These are phyloP conservation scores for Avena eriantha DNA, from an alignment of 176 grass and related monocot species.

Conservation along the genomic window DNA sequence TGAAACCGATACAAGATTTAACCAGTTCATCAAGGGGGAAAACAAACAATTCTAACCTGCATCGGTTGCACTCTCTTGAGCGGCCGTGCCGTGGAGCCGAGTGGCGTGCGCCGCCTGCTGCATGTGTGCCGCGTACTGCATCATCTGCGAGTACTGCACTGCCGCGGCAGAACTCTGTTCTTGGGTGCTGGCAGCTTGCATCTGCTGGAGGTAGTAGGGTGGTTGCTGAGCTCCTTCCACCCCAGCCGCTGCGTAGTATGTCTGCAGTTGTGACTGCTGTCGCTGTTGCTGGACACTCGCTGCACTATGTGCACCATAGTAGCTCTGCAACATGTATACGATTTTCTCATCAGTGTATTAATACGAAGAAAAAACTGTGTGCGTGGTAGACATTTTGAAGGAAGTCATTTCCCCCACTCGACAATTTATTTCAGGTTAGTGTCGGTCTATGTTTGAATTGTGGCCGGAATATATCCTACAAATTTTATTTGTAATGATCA, in stretches of 20 bases:
- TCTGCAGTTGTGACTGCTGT: neutral
- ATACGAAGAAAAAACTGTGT: too few relatives aligned
- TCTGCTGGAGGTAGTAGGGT: neutral
- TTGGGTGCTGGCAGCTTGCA: neutral
- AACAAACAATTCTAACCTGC: neutral
- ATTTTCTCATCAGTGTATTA: neutral
- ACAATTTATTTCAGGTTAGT: neutral
- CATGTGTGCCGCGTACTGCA: conserved; percentile 3
- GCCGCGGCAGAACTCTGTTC: neutral
- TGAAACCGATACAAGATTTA: neutral
- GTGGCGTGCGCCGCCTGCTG: conserved; percentile 12
- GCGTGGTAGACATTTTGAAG: neutral
- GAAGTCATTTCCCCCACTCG: neutral
- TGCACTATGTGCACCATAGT: neutral
- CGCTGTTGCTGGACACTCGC: neutral
- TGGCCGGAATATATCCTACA: neutral
- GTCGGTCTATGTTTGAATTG: neutral
- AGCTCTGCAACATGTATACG: neutral
- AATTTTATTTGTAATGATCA: neutral
- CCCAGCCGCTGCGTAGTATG: conserved; percentile 23
- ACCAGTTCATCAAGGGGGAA: neutral
- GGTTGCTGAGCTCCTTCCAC: neutral
- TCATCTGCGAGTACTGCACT: conserved; percentile 11
- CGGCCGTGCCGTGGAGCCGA: neutral
- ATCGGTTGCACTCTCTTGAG: neutral